These are phyloP conservation scores for Macadamia integrifolia DNA, from an alignment of 164 flowering plant genomes.

Conservation along the genomic window DNA sequence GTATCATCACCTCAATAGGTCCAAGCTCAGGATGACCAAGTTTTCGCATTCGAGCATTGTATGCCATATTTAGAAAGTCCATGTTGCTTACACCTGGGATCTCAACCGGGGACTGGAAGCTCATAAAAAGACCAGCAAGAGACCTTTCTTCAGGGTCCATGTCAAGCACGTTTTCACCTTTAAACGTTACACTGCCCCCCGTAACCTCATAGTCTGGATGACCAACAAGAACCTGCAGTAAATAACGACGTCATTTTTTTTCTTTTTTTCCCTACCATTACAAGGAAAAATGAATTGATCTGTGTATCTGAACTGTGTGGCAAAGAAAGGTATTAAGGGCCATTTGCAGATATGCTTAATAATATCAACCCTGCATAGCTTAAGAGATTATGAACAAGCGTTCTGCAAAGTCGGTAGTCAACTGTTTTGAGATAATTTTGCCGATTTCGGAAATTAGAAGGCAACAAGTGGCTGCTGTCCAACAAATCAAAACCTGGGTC, in stretches of 20 bases:
- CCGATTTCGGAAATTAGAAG: no score
- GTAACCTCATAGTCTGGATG: constrained; percentile 98
- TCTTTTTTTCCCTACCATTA: no score
- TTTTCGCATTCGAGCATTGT: constrained; percentile 75
- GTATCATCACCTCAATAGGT: constrained; percentile 63
- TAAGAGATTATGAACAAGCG: no score
- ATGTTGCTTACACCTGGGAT: constrained; percentile 92
- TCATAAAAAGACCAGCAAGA: constrained; percentile 92
- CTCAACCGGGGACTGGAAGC: constrained; percentile 91
- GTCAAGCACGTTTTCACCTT: constrained; percentile 86
- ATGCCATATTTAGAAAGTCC: constrained; percentile 85
- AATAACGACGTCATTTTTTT: background rate
- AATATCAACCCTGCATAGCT: no score
- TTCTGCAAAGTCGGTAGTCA: no score
- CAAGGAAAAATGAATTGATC: no score
- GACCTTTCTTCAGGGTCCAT: constrained; percentile 96
- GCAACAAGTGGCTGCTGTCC: no score
- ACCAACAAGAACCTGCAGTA: constrained; percentile 88
- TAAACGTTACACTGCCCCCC: constrained; percentile 76
- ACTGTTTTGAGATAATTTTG: no score
- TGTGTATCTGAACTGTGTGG: no score
- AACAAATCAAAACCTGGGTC: no score
- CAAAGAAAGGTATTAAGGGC: no score
- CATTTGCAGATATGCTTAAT: no score
- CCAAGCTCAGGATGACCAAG: constrained; percentile 77